These are phyloP conservation scores for Leccinum arenicola DNA, from an alignment of 768 basidiomycete genomes.

Conservation along the genomic window DNA sequence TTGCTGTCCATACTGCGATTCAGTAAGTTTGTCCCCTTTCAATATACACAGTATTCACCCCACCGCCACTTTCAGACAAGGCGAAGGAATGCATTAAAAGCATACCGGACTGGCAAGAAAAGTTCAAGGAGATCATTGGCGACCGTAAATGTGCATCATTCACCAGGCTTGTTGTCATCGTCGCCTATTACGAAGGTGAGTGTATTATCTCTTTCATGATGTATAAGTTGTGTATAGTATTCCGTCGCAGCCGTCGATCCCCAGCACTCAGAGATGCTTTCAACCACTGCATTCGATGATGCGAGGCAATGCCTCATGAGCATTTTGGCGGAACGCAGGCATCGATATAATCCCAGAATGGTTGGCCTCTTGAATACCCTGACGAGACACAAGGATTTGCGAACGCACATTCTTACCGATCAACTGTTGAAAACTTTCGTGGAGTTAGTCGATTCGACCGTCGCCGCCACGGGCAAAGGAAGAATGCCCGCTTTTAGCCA, in stretches of 20 bases:
- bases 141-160: background rate
- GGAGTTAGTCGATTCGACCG: slow-evolving; percentile 9
- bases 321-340: slow-evolving; percentile 12
- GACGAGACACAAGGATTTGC: slow-evolving; percentile 15
- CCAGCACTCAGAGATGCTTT: background rate
- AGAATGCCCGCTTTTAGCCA: background rate
- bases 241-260: slow-evolving; percentile 8
- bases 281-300: slow-evolving; percentile 7
- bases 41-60: background rate
- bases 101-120: background rate
- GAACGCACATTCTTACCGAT: slow-evolving; percentile 12
- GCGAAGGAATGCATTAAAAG: background rate
- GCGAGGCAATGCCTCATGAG: slow-evolving; percentile 12
- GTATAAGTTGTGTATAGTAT: background rate
- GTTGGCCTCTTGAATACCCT: slow-evolving; percentile 21
- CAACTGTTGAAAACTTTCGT: slow-evolving; percentile 14
- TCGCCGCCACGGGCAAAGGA: background rate
- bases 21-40: background rate
- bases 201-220: background rate
- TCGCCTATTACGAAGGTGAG: slow-evolving; percentile 22
- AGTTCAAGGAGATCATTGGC: background rate
- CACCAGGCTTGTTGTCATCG: background rate
- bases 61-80: background rate
- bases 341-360: slow-evolving; percentile 20
- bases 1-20: background rate